Evolutionary conservation across 352 stramenopile genomes (phyloP).

Genomic region (Phytophthora lateralis): DNA sequence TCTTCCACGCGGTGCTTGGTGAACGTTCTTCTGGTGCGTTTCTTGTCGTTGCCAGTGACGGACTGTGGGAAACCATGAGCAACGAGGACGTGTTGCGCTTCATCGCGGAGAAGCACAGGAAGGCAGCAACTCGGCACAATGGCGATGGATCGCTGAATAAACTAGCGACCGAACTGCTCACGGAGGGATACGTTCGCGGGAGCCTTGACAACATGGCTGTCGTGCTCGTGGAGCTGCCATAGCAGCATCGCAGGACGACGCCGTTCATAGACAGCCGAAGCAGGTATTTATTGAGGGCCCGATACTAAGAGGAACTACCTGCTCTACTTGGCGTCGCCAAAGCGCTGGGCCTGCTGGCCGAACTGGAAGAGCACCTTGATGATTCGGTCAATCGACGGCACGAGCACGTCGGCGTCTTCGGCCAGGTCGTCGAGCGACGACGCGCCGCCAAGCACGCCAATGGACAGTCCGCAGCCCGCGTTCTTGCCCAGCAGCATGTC

Average conservation of each 20-base stretch:
- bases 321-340: constrained; percentile 44
- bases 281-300: constrained; percentile 25
- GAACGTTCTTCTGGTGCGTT: constrained; percentile 16
- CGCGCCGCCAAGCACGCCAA: constrained; percentile 81
- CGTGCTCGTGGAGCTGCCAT: constrained; percentile 47
- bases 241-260: neutral
- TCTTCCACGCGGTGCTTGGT: constrained; percentile 50
- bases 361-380: constrained; percentile 88
- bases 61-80: constrained; percentile 75
- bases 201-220: constrained; percentile 95
- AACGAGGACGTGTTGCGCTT: constrained; percentile 59
- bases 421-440: constrained; percentile 84
- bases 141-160: constrained; percentile 53
- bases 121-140: constrained; percentile 38
- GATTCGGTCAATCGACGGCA: constrained; percentile 78
- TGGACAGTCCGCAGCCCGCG: constrained; percentile 72
- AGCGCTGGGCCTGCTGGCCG: constrained; percentile 70
- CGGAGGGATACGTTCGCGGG: constrained; percentile 94
- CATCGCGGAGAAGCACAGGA: constrained; percentile 32
- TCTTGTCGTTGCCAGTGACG: constrained; percentile 76
- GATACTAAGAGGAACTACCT: constrained; percentile 16
- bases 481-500: constrained; percentile 86
- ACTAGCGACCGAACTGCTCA: constrained; percentile 78
- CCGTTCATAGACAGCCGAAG: constrained; percentile 18
- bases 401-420: constrained; percentile 82